These are phyloP conservation scores for Trichosporon ovoides DNA, from an alignment of 1,284 basidiomycete species.

Conservation along the genomic window DNA sequence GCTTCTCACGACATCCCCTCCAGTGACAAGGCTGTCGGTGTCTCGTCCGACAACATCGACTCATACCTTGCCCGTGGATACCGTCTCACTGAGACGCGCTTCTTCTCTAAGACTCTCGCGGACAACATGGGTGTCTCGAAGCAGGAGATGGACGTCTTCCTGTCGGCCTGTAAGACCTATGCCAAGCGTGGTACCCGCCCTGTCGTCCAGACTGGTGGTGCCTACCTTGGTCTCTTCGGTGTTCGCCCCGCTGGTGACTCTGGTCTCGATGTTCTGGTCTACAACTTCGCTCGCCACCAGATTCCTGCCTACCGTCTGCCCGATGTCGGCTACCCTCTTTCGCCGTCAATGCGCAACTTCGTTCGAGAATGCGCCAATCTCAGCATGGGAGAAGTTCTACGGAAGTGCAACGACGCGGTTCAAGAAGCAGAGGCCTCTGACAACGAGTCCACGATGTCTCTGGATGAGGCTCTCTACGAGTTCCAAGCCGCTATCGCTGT, in stretches of 20 bases:
- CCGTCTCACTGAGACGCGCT: slow-evolving; percentile 52
- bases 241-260: slow-evolving; percentile 48
- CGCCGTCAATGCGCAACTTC: slow-evolving; percentile 48
- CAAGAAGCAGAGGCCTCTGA: slow-evolving; percentile 40
- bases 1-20: slow-evolving; percentile 30
- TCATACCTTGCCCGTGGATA: slow-evolving; percentile 52
- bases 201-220: slow-evolving; percentile 52
- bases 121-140: slow-evolving; percentile 51
- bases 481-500: slow-evolving; percentile 52
- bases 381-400: slow-evolving; percentile 50
- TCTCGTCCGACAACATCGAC: slow-evolving; percentile 44
- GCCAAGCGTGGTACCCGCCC: slow-evolving; percentile 52
- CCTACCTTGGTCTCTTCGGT: slow-evolving; percentile 53
- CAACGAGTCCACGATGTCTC: slow-evolving; percentile 28
- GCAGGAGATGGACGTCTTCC: slow-evolving; percentile 51
- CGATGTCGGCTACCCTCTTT: slow-evolving; percentile 49
- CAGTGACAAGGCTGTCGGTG: slow-evolving; percentile 24
- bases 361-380: slow-evolving; percentile 47
- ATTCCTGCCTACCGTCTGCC: slow-evolving; percentile 54
- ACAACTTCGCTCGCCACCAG: slow-evolving; percentile 54
- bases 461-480: slow-evolving; percentile 50
- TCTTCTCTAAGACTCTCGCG: slow-evolving; percentile 51
- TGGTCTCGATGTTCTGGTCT: slow-evolving; percentile 52
- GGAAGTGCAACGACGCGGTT: slow-evolving; percentile 48
- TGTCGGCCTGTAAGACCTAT: slow-evolving; percentile 52